A percentile compares a stretch with the other conserved stretches of the same genome.
phyloP scores from a whole-genome alignment of 345 rosid species.

The Excoecaria agallocha region DNA sequence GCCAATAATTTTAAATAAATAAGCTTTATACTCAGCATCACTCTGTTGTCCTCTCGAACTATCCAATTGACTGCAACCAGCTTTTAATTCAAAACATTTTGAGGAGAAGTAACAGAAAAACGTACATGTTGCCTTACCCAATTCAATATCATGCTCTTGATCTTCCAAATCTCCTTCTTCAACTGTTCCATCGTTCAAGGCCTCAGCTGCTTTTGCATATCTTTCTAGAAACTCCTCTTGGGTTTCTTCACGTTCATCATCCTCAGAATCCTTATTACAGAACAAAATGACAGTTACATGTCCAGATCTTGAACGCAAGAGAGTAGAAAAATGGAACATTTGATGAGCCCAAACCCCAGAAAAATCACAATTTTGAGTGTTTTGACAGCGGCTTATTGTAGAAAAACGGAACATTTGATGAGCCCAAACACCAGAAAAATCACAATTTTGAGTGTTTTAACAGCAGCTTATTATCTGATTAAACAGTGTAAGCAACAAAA shows the following conservation, averaged over 20 bases:
- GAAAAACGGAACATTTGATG: neutral
- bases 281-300: neutral
- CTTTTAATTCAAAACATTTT: neutral
- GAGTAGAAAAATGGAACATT: neutral
- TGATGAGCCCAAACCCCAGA: slow-evolving; percentile 3
- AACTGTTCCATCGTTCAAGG: slow-evolving; percentile 43
- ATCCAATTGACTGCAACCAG: neutral
- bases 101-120: neutral
- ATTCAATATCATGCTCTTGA: slow-evolving; percentile 56
- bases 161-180: slow-evolving; percentile 76
- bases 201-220: slow-evolving; percentile 72
- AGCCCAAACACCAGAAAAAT: neutral
- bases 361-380: neutral
- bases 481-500: neutral
- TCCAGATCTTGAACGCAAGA: slow-evolving; percentile 1
- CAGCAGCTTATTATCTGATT: neutral
- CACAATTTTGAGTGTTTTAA: neutral
- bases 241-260: slow-evolving; percentile 74
- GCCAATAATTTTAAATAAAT: neutral
- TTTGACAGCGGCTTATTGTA: neutral
- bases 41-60: neutral
- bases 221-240: slow-evolving; percentile 81
- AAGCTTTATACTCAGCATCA: neutral
- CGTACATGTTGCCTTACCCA: slow-evolving; percentile 46
- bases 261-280: slow-evolving; percentile 68